Evolutionary conservation across 257 asterid species (phyloP).

Genomic region (Mentha longifolia): DNA sequence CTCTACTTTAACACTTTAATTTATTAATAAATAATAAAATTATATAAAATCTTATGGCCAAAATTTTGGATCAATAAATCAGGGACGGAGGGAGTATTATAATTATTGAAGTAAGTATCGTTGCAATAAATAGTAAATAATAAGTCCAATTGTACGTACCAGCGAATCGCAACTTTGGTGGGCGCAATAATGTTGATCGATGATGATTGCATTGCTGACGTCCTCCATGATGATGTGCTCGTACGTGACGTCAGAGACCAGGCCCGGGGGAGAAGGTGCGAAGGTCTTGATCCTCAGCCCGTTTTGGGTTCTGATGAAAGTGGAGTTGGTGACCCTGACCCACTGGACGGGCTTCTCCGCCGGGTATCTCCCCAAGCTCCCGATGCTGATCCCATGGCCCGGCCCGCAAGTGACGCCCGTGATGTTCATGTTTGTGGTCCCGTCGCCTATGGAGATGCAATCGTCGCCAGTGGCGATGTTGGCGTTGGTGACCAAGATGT

Average conservation of each 20-base stretch:
- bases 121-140: background rate
- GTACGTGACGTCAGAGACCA: conserved; percentile 15
- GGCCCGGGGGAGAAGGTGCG: conserved; percentile 19
- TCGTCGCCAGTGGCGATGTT: conserved; percentile 42
- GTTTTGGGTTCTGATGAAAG: conserved; percentile 10
- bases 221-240: conserved; percentile 12
- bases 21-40: too few relatives aligned
- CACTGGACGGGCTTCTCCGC: conserved; percentile 25
- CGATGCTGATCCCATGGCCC: conserved; percentile 43
- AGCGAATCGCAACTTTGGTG: background rate
- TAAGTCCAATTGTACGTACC: background rate
- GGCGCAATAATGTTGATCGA: conserved; percentile 34
- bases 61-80: too few relatives aligned
- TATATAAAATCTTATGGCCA: too few relatives aligned
- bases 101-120: background rate
- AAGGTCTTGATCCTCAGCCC: conserved; percentile 43
- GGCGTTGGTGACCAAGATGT: conserved; percentile 1
- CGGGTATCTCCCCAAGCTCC: conserved; percentile 33
- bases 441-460: conserved; percentile 42
- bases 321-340: conserved; percentile 18
- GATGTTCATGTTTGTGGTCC: conserved; percentile 25
- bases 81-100: too few relatives aligned
- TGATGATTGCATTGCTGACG: conserved; percentile 35
- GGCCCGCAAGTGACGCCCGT: conserved; percentile 38
- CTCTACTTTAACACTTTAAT: too few relatives aligned